Evolutionary conservation across 1,284 basidiomycete genomes (phyloP).

Genomic region (Mrakiaceae sp.): DNA sequence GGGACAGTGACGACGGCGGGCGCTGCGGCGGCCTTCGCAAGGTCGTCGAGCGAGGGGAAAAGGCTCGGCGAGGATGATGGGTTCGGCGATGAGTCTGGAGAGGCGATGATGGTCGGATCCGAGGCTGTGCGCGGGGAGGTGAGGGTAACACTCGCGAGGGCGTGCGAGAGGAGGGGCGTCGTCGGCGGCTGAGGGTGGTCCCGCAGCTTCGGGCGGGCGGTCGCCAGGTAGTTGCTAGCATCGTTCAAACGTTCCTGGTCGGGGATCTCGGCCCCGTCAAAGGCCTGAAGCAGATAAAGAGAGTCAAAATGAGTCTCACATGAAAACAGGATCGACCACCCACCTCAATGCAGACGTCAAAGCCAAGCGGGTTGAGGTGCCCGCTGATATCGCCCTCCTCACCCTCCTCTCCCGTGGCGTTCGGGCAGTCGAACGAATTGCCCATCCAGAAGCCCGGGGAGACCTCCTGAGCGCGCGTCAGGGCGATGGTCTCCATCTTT

Average conservation of each 20-base stretch:
- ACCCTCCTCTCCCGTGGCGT: neutral
- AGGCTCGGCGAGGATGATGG: neutral
- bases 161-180: neutral
- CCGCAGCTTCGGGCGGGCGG: conserved; percentile 1
- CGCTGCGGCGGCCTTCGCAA: too few relatives aligned
- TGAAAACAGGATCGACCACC: neutral
- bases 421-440: conserved; percentile 33
- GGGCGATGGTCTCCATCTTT: conserved; percentile 76
- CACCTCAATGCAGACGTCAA: conserved; percentile 31
- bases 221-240: conserved; percentile 10
- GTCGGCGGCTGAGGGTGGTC: neutral
- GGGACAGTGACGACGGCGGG: too few relatives aligned
- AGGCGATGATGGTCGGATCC: neutral
- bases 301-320: neutral
- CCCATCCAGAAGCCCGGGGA: conserved; percentile 43
- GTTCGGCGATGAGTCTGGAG: neutral
- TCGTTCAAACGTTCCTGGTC: conserved; percentile 11
- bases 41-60: neutral
- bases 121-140: neutral
- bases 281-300: conserved; percentile 23
- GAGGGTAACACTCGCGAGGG: neutral
- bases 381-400: conserved; percentile 21
- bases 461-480: conserved; percentile 76
- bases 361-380: conserved; percentile 24
- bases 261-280: conserved; percentile 35